Evolutionary conservation across 176 grass and related monocot species (phyloP), one percentile per base, ranked within the genome.

Genomic region (Saccharum spontaneum): DNA sequence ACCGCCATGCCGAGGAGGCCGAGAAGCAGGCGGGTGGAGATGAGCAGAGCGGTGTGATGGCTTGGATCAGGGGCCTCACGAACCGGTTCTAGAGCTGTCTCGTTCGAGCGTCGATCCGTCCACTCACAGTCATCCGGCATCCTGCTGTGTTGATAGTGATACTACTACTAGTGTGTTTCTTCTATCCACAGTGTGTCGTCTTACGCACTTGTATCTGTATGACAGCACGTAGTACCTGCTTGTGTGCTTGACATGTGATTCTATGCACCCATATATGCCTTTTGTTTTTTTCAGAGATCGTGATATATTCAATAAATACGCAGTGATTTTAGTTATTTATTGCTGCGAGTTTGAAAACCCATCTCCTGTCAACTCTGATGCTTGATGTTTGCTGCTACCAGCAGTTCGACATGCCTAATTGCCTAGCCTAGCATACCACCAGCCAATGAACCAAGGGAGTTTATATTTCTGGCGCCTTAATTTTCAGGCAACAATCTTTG

Each of bases 1-100:
- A 24, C 37, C 37, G 59, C 64, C 39, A 48, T 4, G 65, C 6
- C 7, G 64, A 39, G 73, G 73, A 52, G 11, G 20, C 71, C 43
- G 55, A 28, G 34, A 13, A 15, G 48, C 11, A 16, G 20, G 83
- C 28, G 8, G 48, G 23, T 10, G 48, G 23, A 15, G 7, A 37
- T 2, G 44, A 80, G 69, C 44, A 52, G 3, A 72, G 71, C 30
- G 83, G 83, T 1, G 41, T 86, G 18, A 14, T 26, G 68, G 22
- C 30, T 0, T 86, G 88, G 88, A 43, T 90, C 78, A 82, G 37
- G 33, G 41, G 37, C 41, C 24, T 82, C 52, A 14, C 77, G 50
- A 76, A 85, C 64, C 54, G 65, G 0, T 86, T 86, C 88, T 89
- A 85, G 82, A 55, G 15, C 62, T 22, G 8, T 1, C 0, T 8